These are phyloP conservation scores for Chalciporus sphaerocephalus DNA, from an alignment of 768 basidiomycete species.

Conservation along the genomic window DNA sequence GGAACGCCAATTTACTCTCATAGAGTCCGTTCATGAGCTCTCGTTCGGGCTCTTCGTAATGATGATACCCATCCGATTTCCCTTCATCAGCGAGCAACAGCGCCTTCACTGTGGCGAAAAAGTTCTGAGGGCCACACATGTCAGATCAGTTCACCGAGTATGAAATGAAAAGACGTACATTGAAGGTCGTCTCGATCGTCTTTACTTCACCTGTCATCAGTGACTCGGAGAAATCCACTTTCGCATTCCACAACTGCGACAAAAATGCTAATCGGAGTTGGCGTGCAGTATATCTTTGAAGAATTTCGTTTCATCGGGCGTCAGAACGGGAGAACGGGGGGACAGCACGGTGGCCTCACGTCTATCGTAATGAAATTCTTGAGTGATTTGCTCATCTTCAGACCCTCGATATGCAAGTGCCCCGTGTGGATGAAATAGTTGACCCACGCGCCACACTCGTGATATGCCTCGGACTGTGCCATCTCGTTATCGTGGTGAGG, in stretches of 20 bases:
- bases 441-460: slow-evolving; percentile 89
- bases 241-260: slow-evolving; percentile 85
- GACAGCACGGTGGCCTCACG: slow-evolving; percentile 43
- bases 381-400: slow-evolving; percentile 98
- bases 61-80: slow-evolving; percentile 57
- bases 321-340: background rate
- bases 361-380: slow-evolving; percentile 99
- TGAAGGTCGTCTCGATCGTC: slow-evolving; percentile 76
- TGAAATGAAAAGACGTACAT: slow-evolving; percentile 49
- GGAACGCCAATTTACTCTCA: slow-evolving; percentile 72
- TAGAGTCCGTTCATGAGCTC: slow-evolving; percentile 67
- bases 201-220: slow-evolving; percentile 87
- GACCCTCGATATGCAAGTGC: slow-evolving; percentile 94
- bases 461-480: slow-evolving; percentile 96
- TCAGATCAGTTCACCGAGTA: slow-evolving; percentile 5
- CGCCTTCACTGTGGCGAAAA: slow-evolving; percentile 86
- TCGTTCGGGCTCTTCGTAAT: slow-evolving; percentile 62
- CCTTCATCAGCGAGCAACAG: slow-evolving; percentile 52
- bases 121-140: slow-evolving; percentile 64
- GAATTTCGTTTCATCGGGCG: slow-evolving; percentile 65
- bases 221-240: slow-evolving; percentile 91
- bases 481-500: slow-evolving; percentile 99
- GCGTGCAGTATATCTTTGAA: slow-evolving; percentile 76
- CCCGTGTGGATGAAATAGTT: slow-evolving; percentile 99
- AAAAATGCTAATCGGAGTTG: slow-evolving; percentile 92